Conservation (phyloP, 805 yeast genomes). For the Candida easanensis region DNA sequence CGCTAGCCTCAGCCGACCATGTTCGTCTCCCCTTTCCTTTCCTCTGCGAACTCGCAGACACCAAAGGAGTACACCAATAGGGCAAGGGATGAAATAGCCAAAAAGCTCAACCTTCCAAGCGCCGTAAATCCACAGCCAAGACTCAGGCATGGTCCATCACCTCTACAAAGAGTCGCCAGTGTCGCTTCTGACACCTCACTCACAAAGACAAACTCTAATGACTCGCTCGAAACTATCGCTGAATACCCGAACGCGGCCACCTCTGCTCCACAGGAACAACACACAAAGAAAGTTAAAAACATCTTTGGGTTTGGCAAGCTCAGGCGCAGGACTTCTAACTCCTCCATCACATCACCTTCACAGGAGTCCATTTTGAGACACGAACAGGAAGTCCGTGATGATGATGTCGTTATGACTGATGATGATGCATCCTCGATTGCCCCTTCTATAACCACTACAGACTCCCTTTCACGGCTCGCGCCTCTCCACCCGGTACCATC, state of each 20-base stretch:
- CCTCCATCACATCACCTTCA: constrained; percentile 3
- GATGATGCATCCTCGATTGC: constrained; percentile 4
- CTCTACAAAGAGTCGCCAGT: constrained; percentile 26
- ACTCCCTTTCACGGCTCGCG: constrained; percentile 12
- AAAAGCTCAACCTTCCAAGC: constrained; percentile 19
- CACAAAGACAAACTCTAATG: constrained; percentile 21
- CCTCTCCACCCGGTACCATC: constrained; percentile 27
- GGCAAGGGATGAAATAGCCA: constrained; percentile 30
- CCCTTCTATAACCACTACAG: constrained; percentile 1
- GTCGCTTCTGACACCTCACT: constrained; percentile 25
- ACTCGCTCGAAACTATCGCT: constrained; percentile 20
- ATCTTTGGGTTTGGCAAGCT: constrained; percentile 16
- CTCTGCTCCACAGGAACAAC: constrained; percentile 2
- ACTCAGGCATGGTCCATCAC: constrained; percentile 30
- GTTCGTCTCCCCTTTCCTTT: constrained; percentile 25
- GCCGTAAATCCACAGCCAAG: constrained; percentile 12
- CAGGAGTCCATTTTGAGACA: constrained; percentile 10
- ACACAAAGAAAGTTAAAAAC: constrained; percentile 9
- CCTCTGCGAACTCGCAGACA: constrained; percentile 20
- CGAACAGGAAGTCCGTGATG: constrained; percentile 3
- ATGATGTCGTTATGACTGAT: constrained; percentile 20
- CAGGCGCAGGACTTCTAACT: constrained; percentile 15
- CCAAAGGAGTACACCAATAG: constrained; percentile 30
- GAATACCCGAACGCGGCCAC: constrained; percentile 4
- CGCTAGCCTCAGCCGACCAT: constrained; percentile 8